Evolutionary conservation across 441 rosid species (phyloP).

Genomic region (Pelargonium cotyledonis): DNA sequence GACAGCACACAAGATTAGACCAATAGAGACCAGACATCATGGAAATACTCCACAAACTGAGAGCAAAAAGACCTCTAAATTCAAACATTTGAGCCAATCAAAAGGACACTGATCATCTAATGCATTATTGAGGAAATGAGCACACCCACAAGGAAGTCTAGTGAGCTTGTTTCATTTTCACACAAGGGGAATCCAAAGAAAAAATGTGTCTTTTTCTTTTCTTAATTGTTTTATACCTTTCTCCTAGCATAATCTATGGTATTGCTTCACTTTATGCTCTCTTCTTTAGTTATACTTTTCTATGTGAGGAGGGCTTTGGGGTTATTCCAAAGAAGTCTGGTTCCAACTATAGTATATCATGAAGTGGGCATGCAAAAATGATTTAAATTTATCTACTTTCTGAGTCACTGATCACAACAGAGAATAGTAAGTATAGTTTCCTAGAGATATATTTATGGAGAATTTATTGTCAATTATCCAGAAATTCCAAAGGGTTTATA

Average conservation of each 20-base stretch:
- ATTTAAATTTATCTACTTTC: background rate
- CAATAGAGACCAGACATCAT: slow-evolving; percentile 1
- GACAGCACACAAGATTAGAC: slow-evolving; percentile 7
- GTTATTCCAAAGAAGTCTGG: slow-evolving; percentile 17
- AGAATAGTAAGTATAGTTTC: too few species aligned
- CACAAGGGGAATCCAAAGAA: slow-evolving; percentile 23
- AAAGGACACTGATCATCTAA: background rate
- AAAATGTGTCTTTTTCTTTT: slow-evolving; percentile 20
- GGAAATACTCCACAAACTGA: background rate
- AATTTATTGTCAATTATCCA: too few species aligned
- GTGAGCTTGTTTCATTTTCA: slow-evolving; percentile 14
- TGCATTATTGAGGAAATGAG: background rate
- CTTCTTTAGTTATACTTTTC: slow-evolving; percentile 31
- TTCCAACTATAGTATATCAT: slow-evolving; percentile 6
- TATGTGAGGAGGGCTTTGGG: slow-evolving; percentile 25
- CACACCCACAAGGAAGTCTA: too few species aligned
- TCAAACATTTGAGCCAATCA: background rate
- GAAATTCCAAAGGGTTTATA: too few species aligned
- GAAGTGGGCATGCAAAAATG: background rate
- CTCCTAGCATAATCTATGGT: slow-evolving; percentile 28
- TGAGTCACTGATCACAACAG: background rate
- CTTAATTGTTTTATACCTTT: slow-evolving; percentile 25
- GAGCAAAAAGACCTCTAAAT: background rate
- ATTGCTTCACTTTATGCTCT: slow-evolving; percentile 14
- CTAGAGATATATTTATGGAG: too few species aligned